These are phyloP conservation scores for Ustilago tritici DNA, from an alignment of 1,284 basidiomycete species.

Conservation along the genomic window DNA sequence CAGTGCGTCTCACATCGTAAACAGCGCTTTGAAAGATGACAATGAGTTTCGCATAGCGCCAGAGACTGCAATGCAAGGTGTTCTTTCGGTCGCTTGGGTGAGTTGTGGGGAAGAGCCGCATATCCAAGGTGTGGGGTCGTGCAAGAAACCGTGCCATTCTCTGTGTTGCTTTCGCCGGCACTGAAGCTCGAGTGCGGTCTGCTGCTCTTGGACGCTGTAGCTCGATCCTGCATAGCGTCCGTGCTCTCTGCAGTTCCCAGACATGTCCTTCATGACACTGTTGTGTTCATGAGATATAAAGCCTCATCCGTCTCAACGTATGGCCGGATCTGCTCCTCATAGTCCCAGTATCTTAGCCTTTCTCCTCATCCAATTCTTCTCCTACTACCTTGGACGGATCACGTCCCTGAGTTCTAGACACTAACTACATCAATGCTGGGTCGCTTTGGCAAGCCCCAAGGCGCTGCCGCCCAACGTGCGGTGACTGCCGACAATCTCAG, in stretches of 20 bases:
- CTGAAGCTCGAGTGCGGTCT: neutral
- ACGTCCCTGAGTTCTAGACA: neutral
- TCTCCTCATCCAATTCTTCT: neutral
- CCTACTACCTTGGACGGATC: neutral
- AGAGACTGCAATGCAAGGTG: neutral
- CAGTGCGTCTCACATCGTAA: neutral
- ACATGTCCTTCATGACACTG: neutral
- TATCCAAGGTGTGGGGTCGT: constrained; percentile 22
- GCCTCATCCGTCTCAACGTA: neutral
- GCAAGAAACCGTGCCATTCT: neutral
- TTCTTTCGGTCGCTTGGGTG: constrained; percentile 6
- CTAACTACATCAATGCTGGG: constrained; percentile 15
- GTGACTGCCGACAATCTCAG: constrained; percentile 36
- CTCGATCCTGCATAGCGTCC: neutral
- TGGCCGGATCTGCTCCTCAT: neutral
- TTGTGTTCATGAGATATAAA: neutral
- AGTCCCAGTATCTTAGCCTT: neutral
- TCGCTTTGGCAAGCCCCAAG: constrained; percentile 30
- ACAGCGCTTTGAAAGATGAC: neutral
- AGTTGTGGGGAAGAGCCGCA: constrained; percentile 23
- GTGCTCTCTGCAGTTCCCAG: no score
- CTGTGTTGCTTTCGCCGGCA: neutral
- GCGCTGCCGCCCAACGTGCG: constrained; percentile 31
- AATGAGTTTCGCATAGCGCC: neutral
- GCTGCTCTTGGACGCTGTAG: neutral